phyloP scores from a whole-genome alignment of 169 alveolate species.

The Pseudocohnilembus persalinus region DNA sequence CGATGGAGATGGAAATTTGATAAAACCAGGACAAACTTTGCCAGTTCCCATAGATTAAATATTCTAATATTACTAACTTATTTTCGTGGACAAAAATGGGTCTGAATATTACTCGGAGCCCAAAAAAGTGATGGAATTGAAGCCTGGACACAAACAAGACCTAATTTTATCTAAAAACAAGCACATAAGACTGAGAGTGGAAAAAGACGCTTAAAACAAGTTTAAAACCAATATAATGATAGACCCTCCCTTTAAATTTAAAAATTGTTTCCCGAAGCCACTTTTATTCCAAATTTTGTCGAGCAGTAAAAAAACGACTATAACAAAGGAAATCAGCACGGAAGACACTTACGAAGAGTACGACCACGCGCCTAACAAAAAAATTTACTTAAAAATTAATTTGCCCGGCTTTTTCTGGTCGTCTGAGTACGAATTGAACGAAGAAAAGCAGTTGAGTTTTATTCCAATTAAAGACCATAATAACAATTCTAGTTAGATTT shows the following conservation, averaged over 20 bases:
- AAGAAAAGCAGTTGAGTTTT: background rate
- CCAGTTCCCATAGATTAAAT: conserved; percentile 14
- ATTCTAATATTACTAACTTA: background rate
- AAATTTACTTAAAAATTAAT: background rate
- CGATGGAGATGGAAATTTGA: background rate
- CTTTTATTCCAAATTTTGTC: background rate
- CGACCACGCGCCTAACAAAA: background rate
- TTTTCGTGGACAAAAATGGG: background rate
- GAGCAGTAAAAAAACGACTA: conserved; percentile 8
- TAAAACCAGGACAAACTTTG: background rate
- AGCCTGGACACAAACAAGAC: background rate
- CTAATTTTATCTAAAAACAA: background rate
- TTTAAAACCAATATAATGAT: background rate
- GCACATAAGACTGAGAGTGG: background rate
- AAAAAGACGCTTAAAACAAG: conserved; percentile 2
- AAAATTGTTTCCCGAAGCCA: conserved; percentile 24
- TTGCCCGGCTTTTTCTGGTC: conserved; percentile 30
- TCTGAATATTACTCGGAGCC: background rate
- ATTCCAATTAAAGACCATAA: conserved; percentile 6
- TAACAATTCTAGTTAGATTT: conserved; percentile 4
- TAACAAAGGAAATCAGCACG: conserved; percentile 5
- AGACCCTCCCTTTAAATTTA: conserved; percentile 18
- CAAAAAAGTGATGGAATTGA: background rate
- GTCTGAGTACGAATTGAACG: conserved; percentile 1
- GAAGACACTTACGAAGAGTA: conserved; percentile 5